A percentile compares a stretch with the other conserved stretches of the same genome.
phyloP scores from a whole-genome alignment of 495 filamentous ascomycete species.

The Aspergillus leporis region DNA sequence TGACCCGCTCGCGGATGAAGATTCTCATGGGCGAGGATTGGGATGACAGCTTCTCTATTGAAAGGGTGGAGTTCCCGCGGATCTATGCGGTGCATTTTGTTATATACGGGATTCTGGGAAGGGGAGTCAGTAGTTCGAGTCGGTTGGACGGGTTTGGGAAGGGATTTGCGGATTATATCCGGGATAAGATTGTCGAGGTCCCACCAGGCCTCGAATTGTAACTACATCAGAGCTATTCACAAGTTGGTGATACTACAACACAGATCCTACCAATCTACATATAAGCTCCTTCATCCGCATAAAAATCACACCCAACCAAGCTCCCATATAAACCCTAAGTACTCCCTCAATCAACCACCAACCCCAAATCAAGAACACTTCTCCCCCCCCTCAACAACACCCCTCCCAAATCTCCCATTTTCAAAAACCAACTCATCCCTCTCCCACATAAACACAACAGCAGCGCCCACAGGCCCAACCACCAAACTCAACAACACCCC shows the following conservation, averaged over 20 bases:
- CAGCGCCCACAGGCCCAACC: conserved; percentile 51
- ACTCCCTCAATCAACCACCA: neutral
- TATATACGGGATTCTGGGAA: conserved; percentile 49
- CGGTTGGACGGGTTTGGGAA: conserved; percentile 52
- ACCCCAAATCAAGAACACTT: neutral
- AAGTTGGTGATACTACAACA: too few relatives aligned
- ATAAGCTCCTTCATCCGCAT: neutral
- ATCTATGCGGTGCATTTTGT: conserved; percentile 51
- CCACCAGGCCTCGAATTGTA: conserved; percentile 23
- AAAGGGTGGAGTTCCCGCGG: conserved; percentile 46
- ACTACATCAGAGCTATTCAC: neutral
- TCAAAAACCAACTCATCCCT: conserved; percentile 51
- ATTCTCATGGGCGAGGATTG: conserved; percentile 40
- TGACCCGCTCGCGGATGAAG: conserved; percentile 37
- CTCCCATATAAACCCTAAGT: neutral
- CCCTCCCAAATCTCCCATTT: too few relatives aligned
- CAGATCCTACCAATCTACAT: neutral
- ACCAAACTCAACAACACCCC: conserved; percentile 42
- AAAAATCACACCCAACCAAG: neutral
- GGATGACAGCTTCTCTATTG: conserved; percentile 36
- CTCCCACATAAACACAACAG: conserved; percentile 57
- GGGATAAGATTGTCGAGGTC: conserved; percentile 45
- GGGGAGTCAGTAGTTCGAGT: conserved; percentile 49
- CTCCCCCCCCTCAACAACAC: neutral
- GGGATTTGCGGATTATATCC: conserved; percentile 51